Conservation (phyloP, 441 rosid species). For the Lepidium campestre region DNA sequence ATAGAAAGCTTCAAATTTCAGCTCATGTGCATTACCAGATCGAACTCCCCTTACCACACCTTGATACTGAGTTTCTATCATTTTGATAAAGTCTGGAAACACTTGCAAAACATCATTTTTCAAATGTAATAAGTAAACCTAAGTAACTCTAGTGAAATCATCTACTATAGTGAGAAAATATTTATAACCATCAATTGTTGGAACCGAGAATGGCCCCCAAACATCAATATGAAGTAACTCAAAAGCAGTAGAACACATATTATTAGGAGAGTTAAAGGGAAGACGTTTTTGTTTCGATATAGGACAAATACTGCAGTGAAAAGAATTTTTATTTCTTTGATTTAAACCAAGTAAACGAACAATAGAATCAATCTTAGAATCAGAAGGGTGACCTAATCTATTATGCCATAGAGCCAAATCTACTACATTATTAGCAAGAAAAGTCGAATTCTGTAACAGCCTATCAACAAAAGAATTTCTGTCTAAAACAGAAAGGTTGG, state of each 20-base stretch:
- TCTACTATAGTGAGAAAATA: neutral
- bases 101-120: too few species aligned
- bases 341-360: too few species aligned
- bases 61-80: too few species aligned
- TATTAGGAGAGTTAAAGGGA: neutral
- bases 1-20: too few species aligned
- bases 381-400: neutral
- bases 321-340: too few species aligned
- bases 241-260: too few species aligned
- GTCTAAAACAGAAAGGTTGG: neutral
- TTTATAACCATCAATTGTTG: neutral
- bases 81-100: too few species aligned
- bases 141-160: neutral
- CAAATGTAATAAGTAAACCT: neutral
- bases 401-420: neutral
- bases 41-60: too few species aligned
- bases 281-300: neutral
- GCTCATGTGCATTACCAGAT: too few species aligned
- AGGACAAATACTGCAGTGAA: neutral
- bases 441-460: neutral
- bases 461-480: neutral
- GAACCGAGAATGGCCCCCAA: neutral
- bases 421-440: neutral
- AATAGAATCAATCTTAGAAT: too few species aligned
- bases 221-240: neutral